Evolutionary conservation across 78 protist genomes (phyloP), one percentile per base, ranked within the genome.

Genomic region (Diacronema lutheri): DNA sequence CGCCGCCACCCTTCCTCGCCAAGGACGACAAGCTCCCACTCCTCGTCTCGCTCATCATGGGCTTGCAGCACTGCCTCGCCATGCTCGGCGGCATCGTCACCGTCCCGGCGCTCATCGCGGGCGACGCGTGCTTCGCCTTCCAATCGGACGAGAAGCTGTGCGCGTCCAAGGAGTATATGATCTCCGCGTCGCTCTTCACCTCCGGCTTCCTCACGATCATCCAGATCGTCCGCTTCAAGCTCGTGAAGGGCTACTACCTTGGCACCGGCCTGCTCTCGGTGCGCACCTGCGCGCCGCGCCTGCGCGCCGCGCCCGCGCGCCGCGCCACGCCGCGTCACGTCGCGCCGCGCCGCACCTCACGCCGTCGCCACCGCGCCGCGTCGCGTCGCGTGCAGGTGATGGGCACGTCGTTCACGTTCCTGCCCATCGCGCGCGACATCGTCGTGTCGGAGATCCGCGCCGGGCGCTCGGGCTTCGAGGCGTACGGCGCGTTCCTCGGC

Each of bases 341-440:
- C 64, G 6, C 64, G 4, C 13, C 64, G 64, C 13, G 23, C 4
- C 64, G 64, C 26, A 10, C 64, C 16, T 4, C 64, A 29, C 64
- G 6, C 16, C 64, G 13, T 4, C 13, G 4, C 6, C 26, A 12
- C 6, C 23, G 33, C 33, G 64, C 16, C 26, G 16, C 23, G 4
- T 29, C 33, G 33, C 23, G 26, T n/a, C 9, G 9, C 33, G 11
- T 29, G 5, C 40, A 23, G 9, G 73, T 80, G 71, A 44, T 62
- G 37, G 85, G 85, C 35, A 80, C 85, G n/a, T 80, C 85, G 21
- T 80, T 80, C 73, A 80, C 85, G 60, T 80, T 80, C 40, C 72
- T 80, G 14, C 85, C 85, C 50, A 62, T 80, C 21, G 85, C 85
- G 20, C 85, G 73, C 37, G 50, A 46, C 40, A 40, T 40, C 20